phyloP scores from a whole-genome alignment of 305 asterid genomes.

The Rubia balearica region DNA sequence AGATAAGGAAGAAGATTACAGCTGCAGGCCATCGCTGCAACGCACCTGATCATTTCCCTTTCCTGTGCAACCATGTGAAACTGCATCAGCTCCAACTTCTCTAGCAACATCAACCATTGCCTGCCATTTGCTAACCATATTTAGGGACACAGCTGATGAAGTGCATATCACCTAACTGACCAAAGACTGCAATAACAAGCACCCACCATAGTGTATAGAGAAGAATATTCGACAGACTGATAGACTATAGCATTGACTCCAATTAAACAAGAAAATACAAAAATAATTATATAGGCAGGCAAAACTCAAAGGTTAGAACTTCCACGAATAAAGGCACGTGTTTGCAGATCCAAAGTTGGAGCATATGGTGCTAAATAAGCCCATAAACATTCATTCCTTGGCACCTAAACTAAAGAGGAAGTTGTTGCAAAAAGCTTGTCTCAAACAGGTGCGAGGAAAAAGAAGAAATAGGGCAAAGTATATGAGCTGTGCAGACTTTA shows the following conservation, averaged over 20 bases:
- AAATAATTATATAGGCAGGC: neutral
- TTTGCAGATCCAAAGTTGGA: neutral
- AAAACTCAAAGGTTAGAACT: neutral
- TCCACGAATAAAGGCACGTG: neutral
- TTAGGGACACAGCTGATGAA: neutral
- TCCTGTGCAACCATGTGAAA: constrained; percentile 96
- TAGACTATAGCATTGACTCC: neutral
- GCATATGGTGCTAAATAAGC: neutral
- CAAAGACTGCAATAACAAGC: neutral
- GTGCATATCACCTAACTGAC: neutral
- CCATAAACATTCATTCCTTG: neutral
- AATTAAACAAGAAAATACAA: neutral
- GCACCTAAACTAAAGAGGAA: neutral
- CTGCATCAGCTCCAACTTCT: constrained; percentile 99
- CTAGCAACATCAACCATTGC: constrained; percentile 98
- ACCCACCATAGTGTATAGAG: neutral
- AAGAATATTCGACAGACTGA: neutral
- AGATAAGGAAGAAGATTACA: neutral
- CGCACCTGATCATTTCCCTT: constrained; percentile 93
- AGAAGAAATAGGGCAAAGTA: neutral
- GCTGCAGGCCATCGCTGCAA: constrained; percentile 11
- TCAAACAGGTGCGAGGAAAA: neutral
- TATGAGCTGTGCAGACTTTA: neutral
- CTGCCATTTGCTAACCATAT: constrained; percentile 30
- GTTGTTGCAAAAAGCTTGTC: neutral